These are phyloP conservation scores for Plantago rigida DNA, from an alignment of 305 asterid genomes.

Conservation along the genomic window DNA sequence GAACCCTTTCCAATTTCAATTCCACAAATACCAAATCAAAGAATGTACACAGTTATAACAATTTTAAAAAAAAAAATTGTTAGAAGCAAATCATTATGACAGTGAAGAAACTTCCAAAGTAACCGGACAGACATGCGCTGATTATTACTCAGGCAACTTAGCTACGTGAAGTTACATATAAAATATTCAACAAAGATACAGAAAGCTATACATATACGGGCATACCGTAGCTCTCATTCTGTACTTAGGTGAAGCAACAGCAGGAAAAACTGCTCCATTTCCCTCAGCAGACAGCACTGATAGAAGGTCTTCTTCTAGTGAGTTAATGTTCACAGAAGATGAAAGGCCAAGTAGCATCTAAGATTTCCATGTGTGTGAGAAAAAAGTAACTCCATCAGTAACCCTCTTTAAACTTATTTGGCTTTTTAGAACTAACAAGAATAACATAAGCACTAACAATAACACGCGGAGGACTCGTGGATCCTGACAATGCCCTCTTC, in stretches of 20 bases:
- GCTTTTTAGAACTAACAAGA: constrained; percentile 1
- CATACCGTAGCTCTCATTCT: constrained; percentile 80
- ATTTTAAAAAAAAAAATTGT: neutral
- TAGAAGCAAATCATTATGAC: neutral
- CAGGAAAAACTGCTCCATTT: constrained; percentile 39
- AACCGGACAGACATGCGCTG: constrained; percentile 8
- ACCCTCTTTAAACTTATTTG: neutral
- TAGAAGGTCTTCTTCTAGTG: constrained; percentile 61
- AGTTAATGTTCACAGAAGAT: constrained; percentile 49
- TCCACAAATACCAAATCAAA: neutral
- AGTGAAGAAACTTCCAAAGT: neutral
- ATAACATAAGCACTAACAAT: constrained; percentile 42
- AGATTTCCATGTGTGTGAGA: constrained; percentile 3
- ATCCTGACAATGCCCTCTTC: constrained; percentile 69
- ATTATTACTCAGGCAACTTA: constrained; percentile 17
- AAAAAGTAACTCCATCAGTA: constrained; percentile 2
- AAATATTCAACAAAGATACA: neutral
- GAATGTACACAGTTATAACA: neutral
- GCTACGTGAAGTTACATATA: neutral
- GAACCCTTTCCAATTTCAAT: neutral
- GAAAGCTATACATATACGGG: neutral
- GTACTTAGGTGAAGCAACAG: constrained; percentile 65
- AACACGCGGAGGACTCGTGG: constrained; percentile 77
- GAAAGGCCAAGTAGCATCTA: constrained; percentile 92
- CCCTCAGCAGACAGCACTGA: constrained; percentile 50